A percentile compares a stretch with the other conserved stretches of the same genome.
Evolutionary conservation across 78 protist genomes (phyloP).

Genomic region (Salpingoeca rosetta): DNA sequence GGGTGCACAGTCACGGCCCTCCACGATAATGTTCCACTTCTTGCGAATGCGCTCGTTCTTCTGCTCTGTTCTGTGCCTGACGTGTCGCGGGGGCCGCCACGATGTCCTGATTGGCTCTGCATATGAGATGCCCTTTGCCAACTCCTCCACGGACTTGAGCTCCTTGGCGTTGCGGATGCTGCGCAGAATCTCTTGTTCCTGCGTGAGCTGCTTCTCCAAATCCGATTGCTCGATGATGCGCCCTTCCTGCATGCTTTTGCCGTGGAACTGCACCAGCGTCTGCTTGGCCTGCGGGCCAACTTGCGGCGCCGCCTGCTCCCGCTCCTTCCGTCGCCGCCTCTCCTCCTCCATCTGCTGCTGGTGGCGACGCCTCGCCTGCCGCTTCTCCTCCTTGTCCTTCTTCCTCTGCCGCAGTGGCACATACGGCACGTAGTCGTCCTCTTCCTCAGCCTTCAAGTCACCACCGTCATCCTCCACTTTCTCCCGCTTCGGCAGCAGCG

Average conservation of each 20-base stretch:
- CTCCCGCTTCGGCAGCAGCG: too few relatives aligned
- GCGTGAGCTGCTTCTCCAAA: slow-evolving; percentile 1
- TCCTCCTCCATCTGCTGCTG: neutral
- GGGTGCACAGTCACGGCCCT: slow-evolving; percentile 29
- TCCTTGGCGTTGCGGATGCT: neutral
- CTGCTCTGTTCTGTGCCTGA: neutral
- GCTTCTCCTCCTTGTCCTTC: neutral
- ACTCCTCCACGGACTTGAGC: slow-evolving; percentile 21
- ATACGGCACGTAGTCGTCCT: slow-evolving; percentile 5
- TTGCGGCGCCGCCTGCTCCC: neutral
- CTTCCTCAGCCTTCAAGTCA: too few relatives aligned
- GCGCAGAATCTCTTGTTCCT: slow-evolving; percentile 19
- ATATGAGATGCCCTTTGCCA: slow-evolving; percentile 24
- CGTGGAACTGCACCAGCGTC: slow-evolving; percentile 1
- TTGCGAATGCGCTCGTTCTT: neutral
- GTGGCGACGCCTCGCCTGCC: neutral
- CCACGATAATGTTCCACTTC: slow-evolving; percentile 13
- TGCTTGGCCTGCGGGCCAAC: slow-evolving; percentile 3
- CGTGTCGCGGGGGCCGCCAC: slow-evolving; percentile 31
- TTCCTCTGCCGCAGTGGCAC: neutral
- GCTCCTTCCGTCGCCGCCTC: neutral
- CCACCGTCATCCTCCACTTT: too few relatives aligned
- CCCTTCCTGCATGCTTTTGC: neutral
- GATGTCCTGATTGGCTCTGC: neutral
- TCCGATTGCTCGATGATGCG: neutral